Conservation (phyloP, 257 asterid species). For the Apocynum venetum region DNA sequence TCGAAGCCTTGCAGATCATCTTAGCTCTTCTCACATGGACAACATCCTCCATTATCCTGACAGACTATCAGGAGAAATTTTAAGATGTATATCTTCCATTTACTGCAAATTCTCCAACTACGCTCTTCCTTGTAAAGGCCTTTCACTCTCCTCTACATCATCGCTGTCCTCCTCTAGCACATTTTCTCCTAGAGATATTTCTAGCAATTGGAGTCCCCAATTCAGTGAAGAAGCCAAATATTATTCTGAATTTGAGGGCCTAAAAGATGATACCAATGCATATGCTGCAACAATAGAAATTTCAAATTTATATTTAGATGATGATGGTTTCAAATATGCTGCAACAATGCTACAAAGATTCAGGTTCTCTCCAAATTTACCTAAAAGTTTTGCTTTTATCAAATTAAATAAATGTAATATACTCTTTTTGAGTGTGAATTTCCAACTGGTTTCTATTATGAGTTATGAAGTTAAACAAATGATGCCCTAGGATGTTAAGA, state of each 20-base stretch:
- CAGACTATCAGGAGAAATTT: slow-evolving; percentile 66
- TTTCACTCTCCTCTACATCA: slow-evolving; percentile 62
- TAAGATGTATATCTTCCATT: slow-evolving; percentile 73
- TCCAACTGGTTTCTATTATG: background rate
- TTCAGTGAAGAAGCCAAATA: slow-evolving; percentile 45
- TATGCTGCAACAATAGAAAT: slow-evolving; percentile 52
- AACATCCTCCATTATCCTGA: slow-evolving; percentile 50
- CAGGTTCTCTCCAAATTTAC: slow-evolving; percentile 41
- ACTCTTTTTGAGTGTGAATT: background rate
- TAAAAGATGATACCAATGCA: slow-evolving; percentile 45
- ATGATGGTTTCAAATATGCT: slow-evolving; percentile 61
- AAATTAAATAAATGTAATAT: background rate
- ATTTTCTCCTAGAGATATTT: slow-evolving; percentile 69
- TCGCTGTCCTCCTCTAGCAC: slow-evolving; percentile 76
- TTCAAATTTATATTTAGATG: slow-evolving; percentile 54
- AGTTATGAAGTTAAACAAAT: background rate
- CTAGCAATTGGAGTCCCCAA: slow-evolving; percentile 81
- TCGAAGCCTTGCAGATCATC: slow-evolving; percentile 70
- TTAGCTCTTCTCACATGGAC: slow-evolving; percentile 44
- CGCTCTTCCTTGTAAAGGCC: slow-evolving; percentile 35
- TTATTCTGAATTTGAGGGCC: slow-evolving; percentile 32
- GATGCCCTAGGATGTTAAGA: background rate
- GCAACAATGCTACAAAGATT: slow-evolving; percentile 70
- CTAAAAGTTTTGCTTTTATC: too few relatives aligned
- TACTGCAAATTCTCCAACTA: slow-evolving; percentile 70